A percentile compares a stretch with the other conserved stretches of the same genome.
phyloP scores from a whole-genome alignment of 805 yeast species.

The Starmerella stellata region DNA sequence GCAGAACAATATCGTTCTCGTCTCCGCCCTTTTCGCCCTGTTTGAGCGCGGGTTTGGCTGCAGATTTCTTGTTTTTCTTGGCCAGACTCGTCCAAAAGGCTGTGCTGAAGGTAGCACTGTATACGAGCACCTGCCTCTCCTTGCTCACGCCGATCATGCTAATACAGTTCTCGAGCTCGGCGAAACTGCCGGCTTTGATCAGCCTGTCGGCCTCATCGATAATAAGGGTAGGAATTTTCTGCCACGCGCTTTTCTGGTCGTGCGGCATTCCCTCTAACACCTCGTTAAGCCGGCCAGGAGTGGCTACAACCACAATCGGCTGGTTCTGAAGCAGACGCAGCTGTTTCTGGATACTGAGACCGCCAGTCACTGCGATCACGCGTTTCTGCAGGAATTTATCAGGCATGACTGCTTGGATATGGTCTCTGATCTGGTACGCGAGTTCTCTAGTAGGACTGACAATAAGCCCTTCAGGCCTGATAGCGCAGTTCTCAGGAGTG shows the following conservation, averaged over 20 bases:
- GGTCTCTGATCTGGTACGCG: constrained; percentile 82
- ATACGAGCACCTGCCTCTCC: constrained; percentile 69
- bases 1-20: constrained; percentile 45
- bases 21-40: constrained; percentile 20
- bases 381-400: constrained; percentile 15
- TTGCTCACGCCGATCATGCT: constrained; percentile 41
- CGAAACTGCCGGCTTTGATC: constrained; percentile 89
- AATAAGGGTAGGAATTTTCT: constrained; percentile 36
- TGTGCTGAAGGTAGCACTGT: constrained; percentile 80
- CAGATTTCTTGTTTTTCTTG: constrained; percentile 20
- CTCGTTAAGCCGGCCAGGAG: constrained; percentile 88
- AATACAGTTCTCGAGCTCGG: constrained; percentile 68
- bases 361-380: constrained; percentile 77
- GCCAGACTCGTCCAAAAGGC: constrained; percentile 64
- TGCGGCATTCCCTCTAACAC: constrained; percentile 31
- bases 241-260: constrained; percentile 26
- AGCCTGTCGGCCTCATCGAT: constrained; percentile 93
- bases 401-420: constrained; percentile 31
- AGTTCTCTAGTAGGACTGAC: constrained; percentile 94
- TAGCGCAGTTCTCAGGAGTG: constrained; percentile 11
- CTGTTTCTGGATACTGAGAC: constrained; percentile 85
- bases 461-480: constrained; percentile 36
- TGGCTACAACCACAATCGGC: constrained; percentile 73
- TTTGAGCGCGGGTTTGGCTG: too few species aligned
- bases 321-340: constrained; percentile 51